Percentiles rank a stretch among this genome's conserved stretches.
Evolutionary conservation across 2,329 filamentous ascomycete species (phyloP).

Genomic region (Colletotrichum scovillei): DNA sequence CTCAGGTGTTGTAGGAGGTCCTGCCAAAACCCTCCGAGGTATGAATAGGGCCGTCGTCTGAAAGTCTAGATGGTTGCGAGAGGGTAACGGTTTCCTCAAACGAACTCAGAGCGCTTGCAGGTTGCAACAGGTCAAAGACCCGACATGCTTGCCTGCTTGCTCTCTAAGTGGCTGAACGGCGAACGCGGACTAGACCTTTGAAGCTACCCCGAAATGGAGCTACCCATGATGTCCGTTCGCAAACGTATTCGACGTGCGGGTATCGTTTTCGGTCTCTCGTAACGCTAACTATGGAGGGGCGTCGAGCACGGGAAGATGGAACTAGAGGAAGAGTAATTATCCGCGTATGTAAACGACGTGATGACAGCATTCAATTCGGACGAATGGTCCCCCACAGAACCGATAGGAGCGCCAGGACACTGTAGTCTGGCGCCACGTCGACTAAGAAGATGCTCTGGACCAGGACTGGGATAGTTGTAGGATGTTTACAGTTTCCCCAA

Average conservation of each 20-base stretch:
- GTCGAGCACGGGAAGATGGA: neutral
- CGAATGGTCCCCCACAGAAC: constrained; percentile 19
- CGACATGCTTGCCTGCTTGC: neutral
- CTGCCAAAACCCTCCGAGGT: neutral
- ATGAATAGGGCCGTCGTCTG: neutral
- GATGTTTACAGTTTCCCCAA: too few relatives aligned
- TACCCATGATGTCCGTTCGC: neutral
- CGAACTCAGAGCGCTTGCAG: constrained; percentile 11
- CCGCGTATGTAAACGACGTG: neutral
- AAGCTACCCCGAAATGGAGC: neutral
- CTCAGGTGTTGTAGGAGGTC: too few relatives aligned
- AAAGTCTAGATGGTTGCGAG: constrained; percentile 7
- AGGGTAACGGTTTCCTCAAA: constrained; percentile 26
- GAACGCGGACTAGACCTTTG: neutral
- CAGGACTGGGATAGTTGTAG: neutral
- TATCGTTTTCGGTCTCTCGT: constrained; percentile 11
- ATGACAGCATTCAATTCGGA: constrained; percentile 21
- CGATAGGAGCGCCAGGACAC: neutral
- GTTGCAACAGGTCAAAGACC: constrained; percentile 9
- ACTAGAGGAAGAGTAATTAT: constrained; percentile 6
- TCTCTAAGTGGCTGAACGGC: neutral
- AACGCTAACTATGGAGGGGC: neutral
- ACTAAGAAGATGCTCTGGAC: neutral
- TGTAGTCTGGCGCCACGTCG: neutral
- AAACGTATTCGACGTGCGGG: neutral